Evolutionary conservation across 78 protist species (phyloP).

Genomic region (Dictyostelium intermedium): DNA sequence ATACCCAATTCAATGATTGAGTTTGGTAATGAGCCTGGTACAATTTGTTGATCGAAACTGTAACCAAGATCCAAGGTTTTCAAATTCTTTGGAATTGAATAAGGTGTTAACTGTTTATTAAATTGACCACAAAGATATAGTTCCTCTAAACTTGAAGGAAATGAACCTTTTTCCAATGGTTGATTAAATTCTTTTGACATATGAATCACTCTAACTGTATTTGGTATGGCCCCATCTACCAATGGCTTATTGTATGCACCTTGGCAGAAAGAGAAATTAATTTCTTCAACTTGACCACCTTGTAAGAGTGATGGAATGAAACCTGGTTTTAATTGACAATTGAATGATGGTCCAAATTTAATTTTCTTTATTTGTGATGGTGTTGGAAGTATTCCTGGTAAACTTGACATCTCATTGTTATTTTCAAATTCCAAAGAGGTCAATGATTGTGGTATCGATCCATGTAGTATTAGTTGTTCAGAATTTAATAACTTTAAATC

Average conservation of each 20-base stretch:
- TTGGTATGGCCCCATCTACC: neutral
- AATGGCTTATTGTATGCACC: neutral
- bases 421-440: neutral
- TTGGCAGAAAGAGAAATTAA: neutral
- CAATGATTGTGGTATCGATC: neutral
- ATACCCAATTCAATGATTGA: neutral
- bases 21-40: neutral
- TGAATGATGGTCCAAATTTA: neutral
- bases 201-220: neutral
- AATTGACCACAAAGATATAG: neutral
- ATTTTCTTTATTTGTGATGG: neutral
- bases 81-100: neutral
- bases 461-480: neutral
- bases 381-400: neutral
- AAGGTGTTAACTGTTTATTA: neutral
- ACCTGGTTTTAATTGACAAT: neutral
- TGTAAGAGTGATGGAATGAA: neutral
- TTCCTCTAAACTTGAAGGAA: neutral
- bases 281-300: neutral
- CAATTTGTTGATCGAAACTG: neutral
- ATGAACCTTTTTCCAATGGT: neutral
- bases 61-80: neutral
- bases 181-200: neutral
- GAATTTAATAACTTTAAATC: neutral
- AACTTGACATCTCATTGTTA: neutral